Evolutionary conservation across 2,329 filamentous ascomycete genomes (phyloP), one percentile per base, ranked within the genome.

Genomic region (Cercospora sp.): DNA sequence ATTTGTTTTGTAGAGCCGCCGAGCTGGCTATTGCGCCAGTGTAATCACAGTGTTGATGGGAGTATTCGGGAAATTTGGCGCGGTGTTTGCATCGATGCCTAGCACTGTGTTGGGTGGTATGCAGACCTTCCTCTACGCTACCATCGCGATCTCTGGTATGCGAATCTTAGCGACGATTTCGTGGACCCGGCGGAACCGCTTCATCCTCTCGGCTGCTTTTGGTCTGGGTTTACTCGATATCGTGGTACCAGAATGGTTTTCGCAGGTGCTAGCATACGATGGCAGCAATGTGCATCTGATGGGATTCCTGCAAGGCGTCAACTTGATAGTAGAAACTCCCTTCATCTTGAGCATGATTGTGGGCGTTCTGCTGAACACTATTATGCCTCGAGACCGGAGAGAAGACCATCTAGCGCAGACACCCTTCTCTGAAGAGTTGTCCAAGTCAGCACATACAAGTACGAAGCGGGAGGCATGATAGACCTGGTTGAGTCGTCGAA

Each of bases 101-200:
- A 65, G 66, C 37, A 51, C 45, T 18, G 66, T 72, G 6, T 74
- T 83, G 2, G 81, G 81, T n/a, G 81, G 81, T 53, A 83, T 83
- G 81, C 82, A 91, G 0, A 92, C 90, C 0, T 94, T 94, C 78
- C 84, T 94, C 24, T 94, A 93, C 81, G 85, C 85, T 68, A 86
- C 90, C 4, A 91, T 94, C 7, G 88, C 90, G 1, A 90, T 93
- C 2, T 91, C 89, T 0, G 92, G 92, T 70, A 86, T 94, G 68
- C 85, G 90, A 53, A 93, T 94, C 72, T 88, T 94, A 69, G 83
- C 86, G 3, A 86, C 86, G 16, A 87, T 91, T 1, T 83, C 87
- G 0, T 93, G 93, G 77, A 92, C 86, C 28, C 87, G 91, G 30
- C 87, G 91, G 65, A 93, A 91, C 74, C 86, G 91, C 30, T 94